A percentile compares a stretch with the other conserved stretches of the same genome.
Conservation (phyloP, 805 yeast species). For the Ogataea methylovora region DNA sequence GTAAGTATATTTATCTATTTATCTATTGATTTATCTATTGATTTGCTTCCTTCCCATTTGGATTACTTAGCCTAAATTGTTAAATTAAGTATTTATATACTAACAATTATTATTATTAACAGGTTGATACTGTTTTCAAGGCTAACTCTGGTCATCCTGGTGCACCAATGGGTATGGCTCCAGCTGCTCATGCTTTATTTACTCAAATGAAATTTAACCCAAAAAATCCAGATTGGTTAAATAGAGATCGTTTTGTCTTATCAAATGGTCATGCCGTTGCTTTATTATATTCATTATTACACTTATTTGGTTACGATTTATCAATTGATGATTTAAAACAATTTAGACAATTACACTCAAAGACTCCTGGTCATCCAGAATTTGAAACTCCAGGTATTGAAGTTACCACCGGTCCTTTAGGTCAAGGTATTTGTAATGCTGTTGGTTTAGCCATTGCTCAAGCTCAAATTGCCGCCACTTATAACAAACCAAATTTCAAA, state of each 20-base stretch:
- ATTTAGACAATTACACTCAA: conserved; percentile 85
- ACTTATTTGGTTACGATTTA: conserved; percentile 76
- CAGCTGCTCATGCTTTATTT: conserved; percentile 86
- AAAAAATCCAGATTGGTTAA: conserved; percentile 84
- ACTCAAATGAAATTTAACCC: conserved; percentile 82
- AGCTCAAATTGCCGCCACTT: conserved; percentile 83
- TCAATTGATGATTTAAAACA: conserved; percentile 79
- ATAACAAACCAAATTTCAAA: conserved; percentile 78
- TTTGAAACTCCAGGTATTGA: conserved; percentile 87
- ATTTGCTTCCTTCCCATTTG: neutral
- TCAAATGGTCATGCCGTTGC: conserved; percentile 98
- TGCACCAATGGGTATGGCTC: conserved; percentile 98
- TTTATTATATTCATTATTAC: conserved; percentile 75
- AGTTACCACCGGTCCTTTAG: conserved; percentile 97
- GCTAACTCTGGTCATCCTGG: conserved; percentile 99
- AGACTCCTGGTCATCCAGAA: conserved; percentile 98
- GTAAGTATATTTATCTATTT: conserved; percentile 28
- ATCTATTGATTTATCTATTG: too few species aligned
- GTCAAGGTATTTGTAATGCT: conserved; percentile 95
- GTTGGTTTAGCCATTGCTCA: conserved; percentile 96
- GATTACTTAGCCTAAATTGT: neutral
- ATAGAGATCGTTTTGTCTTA: conserved; percentile 91
- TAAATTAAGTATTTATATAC: conserved; percentile 1
- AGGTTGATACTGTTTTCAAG: conserved; percentile 74
- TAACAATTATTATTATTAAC: conserved; percentile 1